phyloP scores from a whole-genome alignment of 78 protist species.

The Anaeramoeba flamelloides region DNA sequence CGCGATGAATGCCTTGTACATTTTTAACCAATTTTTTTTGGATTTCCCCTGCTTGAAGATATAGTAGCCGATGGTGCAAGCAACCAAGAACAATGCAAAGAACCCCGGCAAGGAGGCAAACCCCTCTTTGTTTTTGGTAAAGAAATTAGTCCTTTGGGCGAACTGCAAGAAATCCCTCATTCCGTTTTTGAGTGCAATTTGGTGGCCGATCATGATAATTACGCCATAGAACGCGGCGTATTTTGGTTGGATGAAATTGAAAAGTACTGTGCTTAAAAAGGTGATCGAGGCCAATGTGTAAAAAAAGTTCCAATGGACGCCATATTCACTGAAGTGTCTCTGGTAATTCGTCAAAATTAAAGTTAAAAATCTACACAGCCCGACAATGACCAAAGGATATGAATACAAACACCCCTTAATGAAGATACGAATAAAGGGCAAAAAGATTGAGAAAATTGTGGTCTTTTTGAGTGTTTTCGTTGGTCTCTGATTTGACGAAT shows the following conservation, averaged over 20 bases:
- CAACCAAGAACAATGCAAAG: slow-evolving; percentile 23
- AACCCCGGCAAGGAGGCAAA: slow-evolving; percentile 47
- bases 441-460: no score
- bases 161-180: slow-evolving; percentile 33
- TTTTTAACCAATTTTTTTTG: no score
- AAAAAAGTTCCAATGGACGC: slow-evolving; percentile 86
- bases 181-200: slow-evolving; percentile 12
- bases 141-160: slow-evolving; percentile 29
- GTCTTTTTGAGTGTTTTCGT: no score
- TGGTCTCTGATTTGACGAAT: no score
- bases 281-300: slow-evolving; percentile 56
- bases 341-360: no score
- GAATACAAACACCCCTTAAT: no score
- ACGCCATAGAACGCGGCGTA: slow-evolving; percentile 13
- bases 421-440: no score
- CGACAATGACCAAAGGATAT: no score
- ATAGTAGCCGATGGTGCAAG: no score
- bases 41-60: no score
- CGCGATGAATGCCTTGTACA: no score
- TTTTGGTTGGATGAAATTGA: slow-evolving; percentile 18
- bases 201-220: slow-evolving; percentile 12
- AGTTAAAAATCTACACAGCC: no score
- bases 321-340: slow-evolving; percentile 75
- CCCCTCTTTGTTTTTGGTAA: slow-evolving; percentile 52
- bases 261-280: slow-evolving; percentile 22